phyloP scores from a whole-genome alignment of 2,329 filamentous ascomycete genomes.

The Tolypocladium paradoxum region DNA sequence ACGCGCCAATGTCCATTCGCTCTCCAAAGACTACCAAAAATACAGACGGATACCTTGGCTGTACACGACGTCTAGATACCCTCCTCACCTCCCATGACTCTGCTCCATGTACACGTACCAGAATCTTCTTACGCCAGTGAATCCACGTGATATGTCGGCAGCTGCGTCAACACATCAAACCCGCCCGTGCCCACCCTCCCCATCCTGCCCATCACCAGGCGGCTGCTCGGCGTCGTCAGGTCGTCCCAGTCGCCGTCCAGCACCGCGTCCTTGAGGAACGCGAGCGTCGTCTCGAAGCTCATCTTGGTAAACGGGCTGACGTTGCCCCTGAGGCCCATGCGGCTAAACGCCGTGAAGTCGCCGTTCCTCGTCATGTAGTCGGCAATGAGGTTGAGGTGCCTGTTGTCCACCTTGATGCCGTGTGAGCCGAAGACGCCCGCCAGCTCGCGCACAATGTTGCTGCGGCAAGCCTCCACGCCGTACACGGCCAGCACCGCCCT shows the following conservation, averaged over 20 bases:
- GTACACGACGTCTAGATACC: neutral
- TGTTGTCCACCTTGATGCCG: constrained; percentile 82
- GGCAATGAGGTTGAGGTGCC: constrained; percentile 89
- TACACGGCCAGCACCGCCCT: constrained; percentile 74
- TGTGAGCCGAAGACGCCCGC: constrained; percentile 77
- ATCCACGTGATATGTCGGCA: constrained; percentile 38
- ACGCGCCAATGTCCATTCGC: neutral
- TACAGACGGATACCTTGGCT: neutral
- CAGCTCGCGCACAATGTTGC: constrained; percentile 78
- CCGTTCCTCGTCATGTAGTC: constrained; percentile 97
- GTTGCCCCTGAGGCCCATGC: constrained; percentile 75
- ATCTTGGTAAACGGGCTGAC: constrained; percentile 95
- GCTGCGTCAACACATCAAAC: constrained; percentile 71
- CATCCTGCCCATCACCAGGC: constrained; percentile 78
- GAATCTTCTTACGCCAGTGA: neutral
- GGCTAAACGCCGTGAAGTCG: constrained; percentile 82
- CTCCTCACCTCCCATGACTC: neutral
- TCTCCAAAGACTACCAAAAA: neutral
- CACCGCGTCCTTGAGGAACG: constrained; percentile 86
- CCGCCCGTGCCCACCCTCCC: constrained; percentile 80
- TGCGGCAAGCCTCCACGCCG: constrained; percentile 86
- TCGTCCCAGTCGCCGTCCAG: constrained; percentile 86
- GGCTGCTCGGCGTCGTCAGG: constrained; percentile 70
- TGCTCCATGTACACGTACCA: neutral
- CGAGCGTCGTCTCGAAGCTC: constrained; percentile 96